These are phyloP conservation scores for Arctium minus DNA, from an alignment of 129 eudicot species.

Conservation along the genomic window DNA sequence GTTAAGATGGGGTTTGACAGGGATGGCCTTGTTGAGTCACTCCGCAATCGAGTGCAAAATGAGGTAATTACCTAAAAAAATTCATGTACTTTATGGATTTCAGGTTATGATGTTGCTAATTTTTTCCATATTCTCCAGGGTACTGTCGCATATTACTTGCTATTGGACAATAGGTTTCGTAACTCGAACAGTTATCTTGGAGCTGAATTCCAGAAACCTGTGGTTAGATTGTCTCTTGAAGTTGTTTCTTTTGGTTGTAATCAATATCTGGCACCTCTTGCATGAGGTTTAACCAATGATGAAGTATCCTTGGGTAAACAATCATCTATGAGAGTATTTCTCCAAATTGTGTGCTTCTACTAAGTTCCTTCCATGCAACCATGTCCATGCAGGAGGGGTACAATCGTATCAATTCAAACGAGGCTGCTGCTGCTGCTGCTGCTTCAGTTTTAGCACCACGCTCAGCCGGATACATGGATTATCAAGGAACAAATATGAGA, in stretches of 20 bases:
- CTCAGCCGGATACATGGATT: constrained; percentile 52
- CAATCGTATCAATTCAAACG: constrained; percentile 44
- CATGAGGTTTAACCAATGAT: neutral
- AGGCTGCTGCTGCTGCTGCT: constrained; percentile 26
- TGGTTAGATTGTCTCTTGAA: constrained; percentile 38
- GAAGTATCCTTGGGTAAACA: too few species aligned
- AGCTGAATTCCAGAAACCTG: constrained; percentile 85
- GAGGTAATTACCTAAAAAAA: constrained; percentile 43
- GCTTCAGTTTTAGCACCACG: constrained; percentile 50
- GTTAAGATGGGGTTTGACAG: constrained; percentile 90
- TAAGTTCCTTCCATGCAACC: neutral
- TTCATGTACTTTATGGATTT: neutral
- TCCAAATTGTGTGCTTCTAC: neutral
- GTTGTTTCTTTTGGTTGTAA: neutral
- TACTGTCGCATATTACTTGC: constrained; percentile 94
- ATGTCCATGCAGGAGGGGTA: constrained; percentile 42
- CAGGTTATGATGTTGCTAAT: constrained; percentile 7
- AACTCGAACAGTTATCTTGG: constrained; percentile 89
- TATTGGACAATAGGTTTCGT: constrained; percentile 85
- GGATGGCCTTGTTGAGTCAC: constrained; percentile 73
- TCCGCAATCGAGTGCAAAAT: constrained; percentile 84
- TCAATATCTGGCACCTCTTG: neutral
- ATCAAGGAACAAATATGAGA: constrained; percentile 57
- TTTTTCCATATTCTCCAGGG: constrained; percentile 45
- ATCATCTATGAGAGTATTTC: neutral